Conservation (phyloP, 2,329 filamentous ascomycete genomes). For the Sphaceloma murrayae region DNA sequence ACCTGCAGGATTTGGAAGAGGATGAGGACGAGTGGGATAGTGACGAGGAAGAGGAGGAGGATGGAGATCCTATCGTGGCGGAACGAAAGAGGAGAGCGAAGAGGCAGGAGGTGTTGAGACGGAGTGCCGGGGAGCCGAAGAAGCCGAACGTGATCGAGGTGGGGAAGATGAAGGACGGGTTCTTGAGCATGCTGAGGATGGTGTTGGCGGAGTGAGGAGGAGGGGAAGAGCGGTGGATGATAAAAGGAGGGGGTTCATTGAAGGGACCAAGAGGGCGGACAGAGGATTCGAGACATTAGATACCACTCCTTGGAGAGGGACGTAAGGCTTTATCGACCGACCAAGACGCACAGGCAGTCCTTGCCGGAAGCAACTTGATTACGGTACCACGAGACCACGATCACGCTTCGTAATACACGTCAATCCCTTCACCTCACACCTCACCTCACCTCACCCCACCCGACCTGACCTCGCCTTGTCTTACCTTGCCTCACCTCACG, state of each 20-base stretch:
- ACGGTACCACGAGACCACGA: too few species aligned
- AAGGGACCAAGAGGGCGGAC: too few species aligned
- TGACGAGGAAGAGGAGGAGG: slow-evolving; percentile 65
- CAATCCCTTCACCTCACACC: too few species aligned
- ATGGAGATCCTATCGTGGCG: slow-evolving; percentile 76
- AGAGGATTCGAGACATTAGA: too few species aligned
- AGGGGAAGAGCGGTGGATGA: neutral
- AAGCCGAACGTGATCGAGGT: slow-evolving; percentile 30
- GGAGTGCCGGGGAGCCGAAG: slow-evolving; percentile 30
- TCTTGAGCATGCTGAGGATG: slow-evolving; percentile 30
- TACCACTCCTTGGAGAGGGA: too few species aligned
- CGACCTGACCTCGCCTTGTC: too few species aligned
- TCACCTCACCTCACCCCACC: too few species aligned
- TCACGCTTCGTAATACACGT: too few species aligned
- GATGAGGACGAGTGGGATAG: slow-evolving; percentile 59
- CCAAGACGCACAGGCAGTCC: too few species aligned
- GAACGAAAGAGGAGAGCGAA: slow-evolving; percentile 70
- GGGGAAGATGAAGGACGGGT: slow-evolving; percentile 28
- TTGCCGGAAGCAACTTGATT: too few species aligned
- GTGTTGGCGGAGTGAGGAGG: slow-evolving; percentile 25
- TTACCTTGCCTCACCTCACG: too few species aligned
- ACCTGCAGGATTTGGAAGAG: slow-evolving; percentile 76
- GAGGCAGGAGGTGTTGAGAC: slow-evolving; percentile 62
- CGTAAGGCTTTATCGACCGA: too few species aligned
- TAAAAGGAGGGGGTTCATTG: neutral